Conservation (phyloP, 176 grass and related monocot species). For the Pontederia crassipes region DNA sequence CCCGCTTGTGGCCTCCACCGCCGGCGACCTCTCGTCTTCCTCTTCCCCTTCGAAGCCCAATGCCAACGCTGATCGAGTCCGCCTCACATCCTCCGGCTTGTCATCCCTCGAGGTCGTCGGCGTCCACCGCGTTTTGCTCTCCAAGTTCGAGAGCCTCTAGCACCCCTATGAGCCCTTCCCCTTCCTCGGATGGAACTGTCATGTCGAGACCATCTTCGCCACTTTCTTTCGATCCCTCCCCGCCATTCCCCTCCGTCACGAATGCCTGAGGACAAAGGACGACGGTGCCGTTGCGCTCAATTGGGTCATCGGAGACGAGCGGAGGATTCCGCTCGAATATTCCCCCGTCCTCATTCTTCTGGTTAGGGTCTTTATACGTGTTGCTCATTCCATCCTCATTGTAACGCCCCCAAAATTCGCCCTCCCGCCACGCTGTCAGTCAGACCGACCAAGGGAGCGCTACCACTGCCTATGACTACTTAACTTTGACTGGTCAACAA, state of each 20-base stretch:
- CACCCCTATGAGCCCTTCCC: slow-evolving; percentile 66
- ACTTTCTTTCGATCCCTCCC: slow-evolving; percentile 57
- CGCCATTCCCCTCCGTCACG: slow-evolving; percentile 36
- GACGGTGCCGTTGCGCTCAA: slow-evolving; percentile 70
- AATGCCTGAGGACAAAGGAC: slow-evolving; percentile 67
- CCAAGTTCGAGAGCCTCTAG: slow-evolving; percentile 59
- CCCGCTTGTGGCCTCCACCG: too few relatives aligned
- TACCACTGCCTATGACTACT: too few relatives aligned
- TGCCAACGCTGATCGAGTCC: too few relatives aligned
- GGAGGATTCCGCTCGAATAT: slow-evolving; percentile 32
- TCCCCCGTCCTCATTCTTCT: slow-evolving; percentile 75
- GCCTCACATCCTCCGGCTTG: background rate
- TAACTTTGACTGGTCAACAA: too few relatives aligned
- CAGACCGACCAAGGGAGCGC: too few relatives aligned
- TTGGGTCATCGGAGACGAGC: slow-evolving; percentile 77
- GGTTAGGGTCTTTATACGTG: slow-evolving; percentile 20
- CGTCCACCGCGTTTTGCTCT: slow-evolving; percentile 36
- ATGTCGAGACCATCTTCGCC: slow-evolving; percentile 90
- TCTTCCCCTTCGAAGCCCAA: too few relatives aligned
- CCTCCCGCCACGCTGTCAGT: too few relatives aligned
- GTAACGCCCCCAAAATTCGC: too few relatives aligned
- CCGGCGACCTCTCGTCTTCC: too few relatives aligned
- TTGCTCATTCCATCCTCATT: background rate
- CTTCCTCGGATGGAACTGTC: slow-evolving; percentile 52
- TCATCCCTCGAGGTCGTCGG: slow-evolving; percentile 68